Conservation (phyloP, 1,139 yeast species). For the Geotrichum restrictum region DNA sequence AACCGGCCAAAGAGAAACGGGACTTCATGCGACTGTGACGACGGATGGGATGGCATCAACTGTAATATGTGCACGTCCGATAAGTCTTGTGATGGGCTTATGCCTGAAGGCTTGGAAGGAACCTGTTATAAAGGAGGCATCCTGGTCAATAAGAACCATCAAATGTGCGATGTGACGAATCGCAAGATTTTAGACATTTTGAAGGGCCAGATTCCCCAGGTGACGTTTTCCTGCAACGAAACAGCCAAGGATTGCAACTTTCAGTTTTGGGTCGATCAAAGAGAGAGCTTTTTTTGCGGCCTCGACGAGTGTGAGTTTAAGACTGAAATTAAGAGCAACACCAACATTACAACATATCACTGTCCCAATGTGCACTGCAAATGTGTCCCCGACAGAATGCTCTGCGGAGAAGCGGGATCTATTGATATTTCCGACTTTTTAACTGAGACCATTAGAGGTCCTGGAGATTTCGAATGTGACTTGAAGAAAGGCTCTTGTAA, state of each 20-base stretch:
- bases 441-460: slow-evolving; percentile 85
- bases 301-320: slow-evolving; percentile 66
- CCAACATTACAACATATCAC: slow-evolving; percentile 68
- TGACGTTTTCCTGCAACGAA: slow-evolving; percentile 81
- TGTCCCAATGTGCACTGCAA: slow-evolving; percentile 76
- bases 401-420: slow-evolving; percentile 91
- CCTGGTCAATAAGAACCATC: slow-evolving; percentile 73
- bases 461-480: slow-evolving; percentile 87
- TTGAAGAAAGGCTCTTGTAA: slow-evolving; percentile 56
- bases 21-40: slow-evolving; percentile 61
- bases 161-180: slow-evolving; percentile 91
- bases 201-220: slow-evolving; percentile 81
- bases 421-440: slow-evolving; percentile 91
- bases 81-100: slow-evolving; percentile 71
- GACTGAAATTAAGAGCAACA: slow-evolving; percentile 48
- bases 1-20: slow-evolving; percentile 61
- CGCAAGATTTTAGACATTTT: slow-evolving; percentile 75
- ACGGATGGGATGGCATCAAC: slow-evolving; percentile 92
- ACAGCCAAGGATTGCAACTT: slow-evolving; percentile 64
- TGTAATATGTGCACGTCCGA: slow-evolving; percentile 77
- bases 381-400: slow-evolving; percentile 87
- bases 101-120: slow-evolving; percentile 85
- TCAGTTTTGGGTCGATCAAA: slow-evolving; percentile 92
- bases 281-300: slow-evolving; percentile 87
- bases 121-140: slow-evolving; percentile 90